Percentiles rank a stretch among this genome's conserved stretches.
Evolutionary conservation across 2,329 filamentous ascomycete species (phyloP).

Genomic region (Claviceps sorghi): DNA sequence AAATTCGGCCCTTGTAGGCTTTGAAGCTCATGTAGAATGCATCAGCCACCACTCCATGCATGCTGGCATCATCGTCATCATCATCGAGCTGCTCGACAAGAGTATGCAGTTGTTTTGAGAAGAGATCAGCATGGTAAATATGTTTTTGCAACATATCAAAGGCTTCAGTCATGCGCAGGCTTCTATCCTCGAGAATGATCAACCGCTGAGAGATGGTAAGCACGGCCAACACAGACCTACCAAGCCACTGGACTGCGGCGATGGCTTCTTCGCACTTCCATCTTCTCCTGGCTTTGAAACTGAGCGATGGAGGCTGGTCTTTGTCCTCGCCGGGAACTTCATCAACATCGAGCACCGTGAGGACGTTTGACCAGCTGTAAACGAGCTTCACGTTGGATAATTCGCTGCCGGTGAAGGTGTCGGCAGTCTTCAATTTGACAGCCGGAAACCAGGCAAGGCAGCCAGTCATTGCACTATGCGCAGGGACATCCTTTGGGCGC

Average conservation of each 20-base stretch:
- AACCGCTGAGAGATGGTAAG: conserved; percentile 89
- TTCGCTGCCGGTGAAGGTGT: conserved; percentile 50
- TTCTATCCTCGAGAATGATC: conserved; percentile 79
- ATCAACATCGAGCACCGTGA: conserved; percentile 82
- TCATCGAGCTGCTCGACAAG: conserved; percentile 84
- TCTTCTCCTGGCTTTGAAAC: conserved; percentile 68
- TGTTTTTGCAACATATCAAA: conserved; percentile 86
- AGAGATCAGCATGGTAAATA: conserved; percentile 82
- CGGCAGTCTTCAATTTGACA: conserved; percentile 71
- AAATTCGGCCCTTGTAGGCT: conserved; percentile 84
- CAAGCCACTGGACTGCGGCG: conserved; percentile 93
- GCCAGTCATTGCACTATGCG: conserved; percentile 83
- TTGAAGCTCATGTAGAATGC: conserved; percentile 98
- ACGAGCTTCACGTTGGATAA: conserved; percentile 75
- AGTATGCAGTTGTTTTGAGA: conserved; percentile 70
- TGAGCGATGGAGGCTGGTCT: conserved; percentile 63
- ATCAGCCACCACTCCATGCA: conserved; percentile 94
- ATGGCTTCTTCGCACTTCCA: conserved; percentile 95
- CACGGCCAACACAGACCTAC: conserved; percentile 78
- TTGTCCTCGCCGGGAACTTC: conserved; percentile 53
- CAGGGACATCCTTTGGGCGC: conserved; percentile 76
- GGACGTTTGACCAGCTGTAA: conserved; percentile 97
- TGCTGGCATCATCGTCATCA: conserved; percentile 69
- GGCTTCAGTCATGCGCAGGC: conserved; percentile 81
- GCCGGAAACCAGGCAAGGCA: conserved; percentile 96